These are phyloP conservation scores for Pseudogymnoascus sp. DNA, from an alignment of 2,329 filamentous ascomycete genomes.

Conservation along the genomic window DNA sequence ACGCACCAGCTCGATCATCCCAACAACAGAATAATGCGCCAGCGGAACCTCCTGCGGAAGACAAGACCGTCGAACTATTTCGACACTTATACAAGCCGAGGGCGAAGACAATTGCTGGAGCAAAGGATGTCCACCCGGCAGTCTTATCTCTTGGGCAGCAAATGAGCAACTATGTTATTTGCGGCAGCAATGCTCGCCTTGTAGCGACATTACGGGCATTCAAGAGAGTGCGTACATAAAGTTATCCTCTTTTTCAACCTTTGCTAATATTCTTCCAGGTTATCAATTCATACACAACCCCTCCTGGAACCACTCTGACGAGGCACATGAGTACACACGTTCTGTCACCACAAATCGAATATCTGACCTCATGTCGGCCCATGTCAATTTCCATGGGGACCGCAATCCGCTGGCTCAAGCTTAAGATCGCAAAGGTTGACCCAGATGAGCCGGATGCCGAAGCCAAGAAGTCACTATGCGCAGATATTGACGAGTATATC, in stretches of 20 bases:
- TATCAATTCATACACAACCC: constrained; percentile 87
- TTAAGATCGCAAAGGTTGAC: constrained; percentile 84
- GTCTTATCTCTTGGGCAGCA: constrained; percentile 82
- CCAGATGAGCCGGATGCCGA: constrained; percentile 74
- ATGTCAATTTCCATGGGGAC: constrained; percentile 97
- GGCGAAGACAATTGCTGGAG: constrained; percentile 53
- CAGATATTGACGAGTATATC: constrained; percentile 82
- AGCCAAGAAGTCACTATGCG: constrained; percentile 71
- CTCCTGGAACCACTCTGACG: constrained; percentile 73
- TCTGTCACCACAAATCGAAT: constrained; percentile 91
- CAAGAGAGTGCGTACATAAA: constrained; percentile 57
- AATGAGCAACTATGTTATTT: constrained; percentile 73
- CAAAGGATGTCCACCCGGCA: constrained; percentile 74
- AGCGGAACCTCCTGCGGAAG: constrained; percentile 40
- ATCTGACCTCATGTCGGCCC: constrained; percentile 85
- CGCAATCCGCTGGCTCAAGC: constrained; percentile 88
- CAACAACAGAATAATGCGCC: constrained; percentile 22
- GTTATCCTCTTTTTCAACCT: neutral
- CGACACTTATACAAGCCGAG: constrained; percentile 74
- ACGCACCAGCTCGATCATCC: constrained; percentile 22
- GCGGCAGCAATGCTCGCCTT: constrained; percentile 80
- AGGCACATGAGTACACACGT: constrained; percentile 87
- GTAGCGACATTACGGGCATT: constrained; percentile 84
- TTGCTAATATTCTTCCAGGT: constrained; percentile 47
- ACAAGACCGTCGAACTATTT: constrained; percentile 68